Percentiles rank a stretch among this genome's conserved stretches.
Conservation (phyloP, 1,139 yeast species). For the Pichia cactophila region DNA sequence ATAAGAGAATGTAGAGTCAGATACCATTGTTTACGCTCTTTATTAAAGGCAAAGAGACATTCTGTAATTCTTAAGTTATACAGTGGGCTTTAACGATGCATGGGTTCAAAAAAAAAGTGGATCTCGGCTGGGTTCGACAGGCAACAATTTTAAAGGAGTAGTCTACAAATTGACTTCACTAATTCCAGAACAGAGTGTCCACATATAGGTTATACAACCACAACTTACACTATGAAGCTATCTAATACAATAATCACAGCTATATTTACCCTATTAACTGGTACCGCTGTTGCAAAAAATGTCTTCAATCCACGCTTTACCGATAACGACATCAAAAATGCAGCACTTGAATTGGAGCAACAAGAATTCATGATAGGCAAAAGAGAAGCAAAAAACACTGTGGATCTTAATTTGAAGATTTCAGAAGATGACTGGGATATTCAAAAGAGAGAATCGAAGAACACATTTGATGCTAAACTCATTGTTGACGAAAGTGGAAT, state of each 20-base stretch:
- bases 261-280: slow-evolving; percentile 2
- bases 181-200: too few species aligned
- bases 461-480: slow-evolving; percentile 11
- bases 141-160: background rate
- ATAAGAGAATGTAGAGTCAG: slow-evolving; percentile 18
- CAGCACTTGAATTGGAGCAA: slow-evolving; percentile 9
- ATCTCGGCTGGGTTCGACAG: too few species aligned
- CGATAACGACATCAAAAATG: slow-evolving; percentile 7
- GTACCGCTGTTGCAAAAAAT: slow-evolving; percentile 16
- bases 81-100: too few species aligned
- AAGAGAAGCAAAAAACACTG: slow-evolving; percentile 18
- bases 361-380: slow-evolving; percentile 10
- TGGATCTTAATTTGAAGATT: slow-evolving; percentile 7
- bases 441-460: slow-evolving; percentile 19
- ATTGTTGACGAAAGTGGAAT: slow-evolving; percentile 3
- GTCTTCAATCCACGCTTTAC: slow-evolving; percentile 10
- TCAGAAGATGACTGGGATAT: slow-evolving; percentile 1
- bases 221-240: slow-evolving; percentile 4
- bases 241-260: background rate
- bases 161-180: background rate
- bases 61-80: too few species aligned
- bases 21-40: slow-evolving; percentile 5
- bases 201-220: background rate
- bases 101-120: too few species aligned
- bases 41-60: background rate